Base-by-base conservation (phyloP, 2,329 filamentous ascomycete species). In the Fusarium proliferatum region DNA sequence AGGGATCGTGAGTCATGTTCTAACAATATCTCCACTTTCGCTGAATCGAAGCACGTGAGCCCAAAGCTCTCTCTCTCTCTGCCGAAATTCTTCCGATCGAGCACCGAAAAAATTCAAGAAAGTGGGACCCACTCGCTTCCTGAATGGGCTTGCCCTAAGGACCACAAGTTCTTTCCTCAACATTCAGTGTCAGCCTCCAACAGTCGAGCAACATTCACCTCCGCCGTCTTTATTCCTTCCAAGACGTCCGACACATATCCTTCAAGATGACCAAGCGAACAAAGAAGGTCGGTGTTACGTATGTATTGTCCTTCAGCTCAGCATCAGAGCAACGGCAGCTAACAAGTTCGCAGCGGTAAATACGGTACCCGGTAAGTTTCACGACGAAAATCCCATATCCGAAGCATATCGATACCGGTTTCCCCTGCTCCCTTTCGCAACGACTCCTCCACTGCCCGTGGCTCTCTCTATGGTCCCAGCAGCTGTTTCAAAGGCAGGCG, bases 271-370 rank as follows among this genome's bases (percentile, higher is more conserved):
- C 94, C 86, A 96, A 96, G 91, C 92, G 94, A 89, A 97, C 94
- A 79, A 97, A 85, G 93, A 97, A 97, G 93, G 95, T 97, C 92
- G 94, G 94, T 86, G 95, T 98, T 86, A 98, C 96, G 83, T 85
- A 82, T 72, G 83, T 85, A 80, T 76, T 39, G 30, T 26, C 36
- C 59, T 69, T 55, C 34, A 49, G 63, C 63, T 58, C 62, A 55
- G 67, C 56, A 45, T 55, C 28, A 16, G 49, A 51, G 49, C 49
- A 69, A 55, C 49, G 68, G 52, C 56, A 79, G 78, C 79, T 83
- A 81, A 84, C 77, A 53, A 56, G 26, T 66, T 33, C 64, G 34
- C 80, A 84, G 82, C 82, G 82, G 95, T 88, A 97, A 97, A 92
- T 98, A 97, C 89, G 95, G 95, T 91, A 95, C 93, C 85, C 94